Evolutionary conservation across 2,329 filamentous ascomycete genomes (phyloP), one percentile per base, ranked within the genome.

Genomic region (Botrytis galanthina): DNA sequence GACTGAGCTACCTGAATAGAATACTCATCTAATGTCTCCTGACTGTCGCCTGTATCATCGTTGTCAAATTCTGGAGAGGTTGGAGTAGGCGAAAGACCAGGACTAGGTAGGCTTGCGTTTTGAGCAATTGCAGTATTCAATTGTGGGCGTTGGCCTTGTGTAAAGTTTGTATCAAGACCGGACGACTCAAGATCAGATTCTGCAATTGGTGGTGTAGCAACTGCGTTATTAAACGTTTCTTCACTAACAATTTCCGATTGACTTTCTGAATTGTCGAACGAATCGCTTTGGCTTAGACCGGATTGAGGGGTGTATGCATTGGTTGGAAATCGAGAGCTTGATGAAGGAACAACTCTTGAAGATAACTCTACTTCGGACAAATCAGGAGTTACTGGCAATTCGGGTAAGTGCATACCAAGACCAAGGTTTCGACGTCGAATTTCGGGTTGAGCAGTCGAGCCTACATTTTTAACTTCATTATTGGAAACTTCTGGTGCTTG

Each of bases 41-140:
- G 78, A 54, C 77, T 80, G 26, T 75, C 80, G 70, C 71, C 22
- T 78, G 77, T 79, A 82, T 85, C 35, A 79, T 79, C 64, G 18
- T 83, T 83, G 1, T 87, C 86, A 61, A 86, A 81, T 39, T 89
- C 86, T 39, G 86, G 86, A 61, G 95, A 92, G 78, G 93, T 93
- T 74, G 97, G 89, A 9, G 95, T 97, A 6, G 96, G 96, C 39
- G 96, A 99, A 73, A 99, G 84, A 79, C 96, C 95, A 48, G 96
- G 96, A 81, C 96, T 99, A 70, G 96, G 96, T 75, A 99, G 86
- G 83, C 94, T 98, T 76, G 93, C 94, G 84, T 98, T 95, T 81
- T 96, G 93, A 57, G 91, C 90, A 73, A 90, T 89, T 72, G 91
- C 87, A 64, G 90, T 92, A 79, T 94, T 91, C 68, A 95, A 86